These are phyloP conservation scores for Chaetomiaceae sp. DNA, from an alignment of 2,329 filamentous ascomycete genomes.

Conservation along the genomic window DNA sequence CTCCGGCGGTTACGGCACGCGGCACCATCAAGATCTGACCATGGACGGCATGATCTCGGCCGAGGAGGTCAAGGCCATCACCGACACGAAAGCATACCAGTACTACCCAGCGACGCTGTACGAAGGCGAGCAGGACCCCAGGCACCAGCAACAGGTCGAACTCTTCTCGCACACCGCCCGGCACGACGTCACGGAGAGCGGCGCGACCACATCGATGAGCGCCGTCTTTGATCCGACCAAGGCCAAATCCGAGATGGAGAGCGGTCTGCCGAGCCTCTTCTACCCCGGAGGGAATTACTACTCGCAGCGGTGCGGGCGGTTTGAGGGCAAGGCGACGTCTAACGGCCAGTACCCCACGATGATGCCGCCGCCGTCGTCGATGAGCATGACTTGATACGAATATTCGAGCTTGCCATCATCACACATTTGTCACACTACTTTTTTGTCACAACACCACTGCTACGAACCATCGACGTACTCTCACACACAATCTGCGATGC, in stretches of 20 bases:
- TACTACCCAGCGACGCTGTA: slow-evolving; percentile 52
- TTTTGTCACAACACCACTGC: background rate
- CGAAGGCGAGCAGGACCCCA: slow-evolving; percentile 42
- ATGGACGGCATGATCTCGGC: slow-evolving; percentile 48
- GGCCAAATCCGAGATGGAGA: slow-evolving; percentile 49
- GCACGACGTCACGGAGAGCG: slow-evolving; percentile 30
- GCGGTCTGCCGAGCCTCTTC: slow-evolving; percentile 44
- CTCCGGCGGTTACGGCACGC: slow-evolving; percentile 38
- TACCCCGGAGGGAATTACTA: slow-evolving; percentile 40
- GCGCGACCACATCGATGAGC: slow-evolving; percentile 31
- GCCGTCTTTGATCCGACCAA: slow-evolving; percentile 38
- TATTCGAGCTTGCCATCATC: too few relatives aligned
- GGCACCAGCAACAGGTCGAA: slow-evolving; percentile 41
- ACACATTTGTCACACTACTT: too few relatives aligned
- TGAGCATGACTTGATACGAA: slow-evolving; percentile 38
- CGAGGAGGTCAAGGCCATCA: slow-evolving; percentile 49
- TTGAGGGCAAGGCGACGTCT: slow-evolving; percentile 50
- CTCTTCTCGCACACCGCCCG: slow-evolving; percentile 43
- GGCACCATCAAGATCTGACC: slow-evolving; percentile 46
- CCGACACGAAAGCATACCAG: slow-evolving; percentile 48
- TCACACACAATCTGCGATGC: slow-evolving; percentile 6
- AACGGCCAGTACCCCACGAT: slow-evolving; percentile 51
- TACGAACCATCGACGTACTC: background rate
- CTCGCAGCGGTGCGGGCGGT: slow-evolving; percentile 43
- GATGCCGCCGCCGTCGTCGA: slow-evolving; percentile 39